A percentile compares a stretch with the other conserved stretches of the same genome.
phyloP scores from a whole-genome alignment of 208 protist species.

The Wallacemonas rigidus region DNA sequence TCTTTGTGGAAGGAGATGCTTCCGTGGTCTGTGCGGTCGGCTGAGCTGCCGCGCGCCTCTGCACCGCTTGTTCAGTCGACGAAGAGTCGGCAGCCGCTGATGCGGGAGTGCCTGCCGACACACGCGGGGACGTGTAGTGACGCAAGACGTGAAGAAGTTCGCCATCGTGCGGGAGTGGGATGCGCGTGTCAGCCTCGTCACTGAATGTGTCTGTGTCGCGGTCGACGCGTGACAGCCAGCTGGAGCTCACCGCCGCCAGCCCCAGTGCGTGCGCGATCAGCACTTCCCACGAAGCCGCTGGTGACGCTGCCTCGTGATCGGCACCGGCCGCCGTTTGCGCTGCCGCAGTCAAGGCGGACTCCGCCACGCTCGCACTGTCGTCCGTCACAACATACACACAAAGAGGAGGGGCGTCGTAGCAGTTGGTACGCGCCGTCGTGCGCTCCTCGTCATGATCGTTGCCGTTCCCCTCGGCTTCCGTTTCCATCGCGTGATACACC shows the following conservation, averaged over 20 bases:
- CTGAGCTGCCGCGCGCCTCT: not conserved
- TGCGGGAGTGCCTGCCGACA: not conserved
- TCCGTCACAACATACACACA: constrained; percentile 21
- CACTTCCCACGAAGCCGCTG: constrained; percentile 20
- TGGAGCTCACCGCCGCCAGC: constrained; percentile 38
- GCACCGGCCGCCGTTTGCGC: constrained; percentile 9
- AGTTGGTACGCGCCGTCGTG: no score
- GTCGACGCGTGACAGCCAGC: constrained; percentile 32
- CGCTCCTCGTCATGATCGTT: not conserved
- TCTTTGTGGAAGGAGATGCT: not conserved
- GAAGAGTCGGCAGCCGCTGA: not conserved
- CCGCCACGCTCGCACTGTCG: constrained; percentile 8
- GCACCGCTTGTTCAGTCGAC: not conserved
- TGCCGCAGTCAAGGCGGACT: not conserved
- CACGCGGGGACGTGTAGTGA: not conserved
- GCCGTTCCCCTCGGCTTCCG: not conserved
- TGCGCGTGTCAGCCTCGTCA: not conserved
- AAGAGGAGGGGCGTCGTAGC: not conserved
- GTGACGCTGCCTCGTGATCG: not conserved
- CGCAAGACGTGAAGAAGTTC: constrained; percentile 8
- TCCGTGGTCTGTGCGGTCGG: no score
- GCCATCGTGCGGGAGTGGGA: not conserved
- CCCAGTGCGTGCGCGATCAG: constrained; percentile 53
- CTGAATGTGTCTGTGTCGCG: not conserved
- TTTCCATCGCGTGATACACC: not conserved